Conservation (phyloP, 371 early-diverging fungal genomes). For the Apophysomyces elegans region DNA sequence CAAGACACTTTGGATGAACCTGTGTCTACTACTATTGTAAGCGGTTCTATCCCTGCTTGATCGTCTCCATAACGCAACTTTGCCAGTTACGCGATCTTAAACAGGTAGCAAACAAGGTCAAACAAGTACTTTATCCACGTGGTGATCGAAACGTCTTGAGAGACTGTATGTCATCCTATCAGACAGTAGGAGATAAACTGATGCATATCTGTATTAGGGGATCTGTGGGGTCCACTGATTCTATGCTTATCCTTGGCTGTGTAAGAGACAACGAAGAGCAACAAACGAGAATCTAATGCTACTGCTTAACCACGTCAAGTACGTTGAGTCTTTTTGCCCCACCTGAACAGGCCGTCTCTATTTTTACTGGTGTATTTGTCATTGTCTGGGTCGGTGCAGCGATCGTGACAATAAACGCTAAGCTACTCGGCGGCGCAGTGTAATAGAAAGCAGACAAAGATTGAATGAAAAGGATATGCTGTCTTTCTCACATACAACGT, state of each 20-base stretch:
- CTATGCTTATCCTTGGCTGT: constrained; percentile 87
- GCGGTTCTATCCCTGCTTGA: constrained; percentile 16
- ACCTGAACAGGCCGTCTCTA: constrained; percentile 76
- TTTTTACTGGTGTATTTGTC: constrained; percentile 91
- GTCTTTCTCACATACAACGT: not conserved
- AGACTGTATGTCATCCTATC: constrained; percentile 66
- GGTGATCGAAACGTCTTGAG: constrained; percentile 67
- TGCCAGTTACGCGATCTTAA: constrained; percentile 76
- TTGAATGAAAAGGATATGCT: not conserved
- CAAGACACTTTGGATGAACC: constrained; percentile 94
- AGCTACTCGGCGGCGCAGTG: constrained; percentile 93
- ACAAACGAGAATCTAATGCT: not conserved
- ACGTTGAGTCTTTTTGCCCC: constrained; percentile 69
- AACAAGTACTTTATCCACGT: constrained; percentile 77
- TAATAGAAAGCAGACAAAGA: constrained; percentile 26
- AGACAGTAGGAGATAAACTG: not conserved
- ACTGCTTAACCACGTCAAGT: constrained; percentile 9
- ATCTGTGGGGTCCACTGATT: constrained; percentile 95
- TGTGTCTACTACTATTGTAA: constrained; percentile 81
- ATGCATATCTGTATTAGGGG: constrained; percentile 65
- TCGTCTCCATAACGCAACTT: not conserved
- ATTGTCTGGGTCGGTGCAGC: constrained; percentile 93
- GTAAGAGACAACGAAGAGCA: constrained; percentile 20
- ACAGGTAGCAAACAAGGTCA: constrained; percentile 73
- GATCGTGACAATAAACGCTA: constrained; percentile 93